phyloP scores from a whole-genome alignment of 2,329 filamentous ascomycete genomes.

The Apiospora marii region DNA sequence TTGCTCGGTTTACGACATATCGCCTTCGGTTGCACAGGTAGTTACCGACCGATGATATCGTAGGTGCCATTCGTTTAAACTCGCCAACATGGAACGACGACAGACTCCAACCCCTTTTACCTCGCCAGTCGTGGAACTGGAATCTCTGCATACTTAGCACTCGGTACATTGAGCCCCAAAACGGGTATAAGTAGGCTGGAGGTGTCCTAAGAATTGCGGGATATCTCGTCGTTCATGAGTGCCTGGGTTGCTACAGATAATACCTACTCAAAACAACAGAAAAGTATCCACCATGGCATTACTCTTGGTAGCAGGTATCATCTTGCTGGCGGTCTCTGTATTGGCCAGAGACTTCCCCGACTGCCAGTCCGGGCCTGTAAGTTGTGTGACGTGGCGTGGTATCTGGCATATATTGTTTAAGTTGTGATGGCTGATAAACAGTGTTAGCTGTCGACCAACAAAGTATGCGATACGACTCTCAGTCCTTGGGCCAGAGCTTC shows the following conservation, averaged over 20 bases:
- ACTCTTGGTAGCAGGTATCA: conserved; percentile 17
- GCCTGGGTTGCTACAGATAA: background rate
- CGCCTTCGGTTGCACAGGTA: background rate
- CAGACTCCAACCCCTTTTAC: background rate
- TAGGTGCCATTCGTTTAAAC: background rate
- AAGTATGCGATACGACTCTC: conserved; percentile 39
- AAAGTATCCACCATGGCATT: background rate
- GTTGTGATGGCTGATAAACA: background rate
- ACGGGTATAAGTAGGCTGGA: background rate
- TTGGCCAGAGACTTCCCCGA: conserved; percentile 39
- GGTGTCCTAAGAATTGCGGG: background rate
- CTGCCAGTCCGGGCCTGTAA: conserved; percentile 38
- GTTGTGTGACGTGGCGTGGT: conserved; percentile 19
- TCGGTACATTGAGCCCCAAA: background rate
- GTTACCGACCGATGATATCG: background rate
- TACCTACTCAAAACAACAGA: background rate
- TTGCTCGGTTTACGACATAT: background rate
- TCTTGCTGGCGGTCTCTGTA: conserved; percentile 30
- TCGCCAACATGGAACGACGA: background rate
- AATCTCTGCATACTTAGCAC: background rate
- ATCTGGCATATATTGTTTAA: background rate
- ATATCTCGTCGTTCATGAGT: background rate
- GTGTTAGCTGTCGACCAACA: conserved; percentile 37
- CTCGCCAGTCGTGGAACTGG: background rate
- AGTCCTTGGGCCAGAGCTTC: conserved; percentile 38